Evolutionary conservation across 139 green algal species (phyloP).

Genomic region (Ettlia oleoabundans): DNA sequence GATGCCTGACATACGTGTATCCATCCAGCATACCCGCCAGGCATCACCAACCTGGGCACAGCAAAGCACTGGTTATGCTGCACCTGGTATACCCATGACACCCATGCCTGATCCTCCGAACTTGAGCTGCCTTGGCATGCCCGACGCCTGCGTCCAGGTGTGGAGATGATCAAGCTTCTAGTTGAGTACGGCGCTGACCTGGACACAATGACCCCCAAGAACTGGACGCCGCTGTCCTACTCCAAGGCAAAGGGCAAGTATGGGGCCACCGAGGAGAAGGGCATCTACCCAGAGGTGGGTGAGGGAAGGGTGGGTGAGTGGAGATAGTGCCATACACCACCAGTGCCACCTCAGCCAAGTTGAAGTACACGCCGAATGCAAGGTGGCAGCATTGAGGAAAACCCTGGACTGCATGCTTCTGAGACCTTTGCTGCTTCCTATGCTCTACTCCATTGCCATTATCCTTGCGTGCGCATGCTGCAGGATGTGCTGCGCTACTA

Average conservation of each 20-base stretch:
- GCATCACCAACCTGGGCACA: too few species aligned
- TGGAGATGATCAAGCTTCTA: slow-evolving; percentile 89
- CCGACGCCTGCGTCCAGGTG: too few species aligned
- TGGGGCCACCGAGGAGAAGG: slow-evolving; percentile 93
- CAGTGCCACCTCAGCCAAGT: too few species aligned
- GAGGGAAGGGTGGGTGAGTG: neutral
- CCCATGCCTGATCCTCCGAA: too few species aligned
- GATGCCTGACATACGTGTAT: too few species aligned
- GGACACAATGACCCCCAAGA: slow-evolving; percentile 74
- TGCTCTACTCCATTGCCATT: neutral
- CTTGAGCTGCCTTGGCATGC: too few species aligned
- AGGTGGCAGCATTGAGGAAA: neutral
- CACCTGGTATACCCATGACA: too few species aligned
- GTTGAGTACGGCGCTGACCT: slow-evolving; percentile 81
- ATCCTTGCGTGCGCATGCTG: neutral
- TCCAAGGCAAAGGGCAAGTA: slow-evolving; percentile 92
- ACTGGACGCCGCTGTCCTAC: slow-evolving; percentile 92
- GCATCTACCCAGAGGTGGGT: slow-evolving; percentile 93
- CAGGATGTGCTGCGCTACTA: slow-evolving; percentile 87
- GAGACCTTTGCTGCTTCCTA: neutral
- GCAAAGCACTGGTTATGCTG: too few species aligned
- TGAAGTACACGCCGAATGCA: too few species aligned
- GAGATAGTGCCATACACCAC: neutral
- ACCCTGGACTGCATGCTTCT: too few species aligned
- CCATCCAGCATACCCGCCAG: too few species aligned